Conservation (phyloP, 73 alveolate genomes). For the Effrenium voratum region DNA sequence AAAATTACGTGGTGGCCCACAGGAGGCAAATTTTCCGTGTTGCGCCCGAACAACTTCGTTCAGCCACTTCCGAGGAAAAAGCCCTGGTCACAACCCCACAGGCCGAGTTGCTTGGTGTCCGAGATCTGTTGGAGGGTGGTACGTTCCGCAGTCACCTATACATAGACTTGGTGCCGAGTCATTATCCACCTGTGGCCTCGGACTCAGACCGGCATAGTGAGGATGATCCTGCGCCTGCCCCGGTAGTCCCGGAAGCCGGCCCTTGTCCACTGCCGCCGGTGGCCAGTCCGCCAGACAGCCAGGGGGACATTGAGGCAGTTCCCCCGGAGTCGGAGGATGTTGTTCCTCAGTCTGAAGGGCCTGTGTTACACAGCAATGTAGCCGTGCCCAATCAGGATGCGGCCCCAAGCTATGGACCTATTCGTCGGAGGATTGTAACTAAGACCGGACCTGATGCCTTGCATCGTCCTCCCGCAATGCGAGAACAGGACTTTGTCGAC, state of each 20-base stretch:
- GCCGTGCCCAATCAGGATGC: too few relatives aligned
- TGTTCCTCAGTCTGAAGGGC: too few relatives aligned
- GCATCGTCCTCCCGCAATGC: background rate
- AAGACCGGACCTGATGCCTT: background rate
- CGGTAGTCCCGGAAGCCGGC: background rate
- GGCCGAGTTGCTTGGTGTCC: constrained; percentile 17
- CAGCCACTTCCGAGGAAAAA: background rate
- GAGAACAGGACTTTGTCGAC: background rate
- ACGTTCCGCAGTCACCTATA: background rate
- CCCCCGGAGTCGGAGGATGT: too few relatives aligned
- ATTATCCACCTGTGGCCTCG: background rate
- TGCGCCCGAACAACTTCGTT: background rate
- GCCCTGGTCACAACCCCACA: background rate
- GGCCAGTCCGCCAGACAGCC: background rate
- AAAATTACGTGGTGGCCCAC: background rate
- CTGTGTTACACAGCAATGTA: too few relatives aligned
- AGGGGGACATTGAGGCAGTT: too few relatives aligned
- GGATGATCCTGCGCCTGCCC: background rate
- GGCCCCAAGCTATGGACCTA: too few relatives aligned
- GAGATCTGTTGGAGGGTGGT: background rate
- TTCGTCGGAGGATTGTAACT: too few relatives aligned
- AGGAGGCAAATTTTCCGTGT: background rate
- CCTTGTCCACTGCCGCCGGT: background rate
- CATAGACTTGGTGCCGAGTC: background rate
- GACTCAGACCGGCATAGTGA: background rate